These are phyloP conservation scores for Fraxinus ornus DNA, from an alignment of 305 asterid species.

Conservation along the genomic window DNA sequence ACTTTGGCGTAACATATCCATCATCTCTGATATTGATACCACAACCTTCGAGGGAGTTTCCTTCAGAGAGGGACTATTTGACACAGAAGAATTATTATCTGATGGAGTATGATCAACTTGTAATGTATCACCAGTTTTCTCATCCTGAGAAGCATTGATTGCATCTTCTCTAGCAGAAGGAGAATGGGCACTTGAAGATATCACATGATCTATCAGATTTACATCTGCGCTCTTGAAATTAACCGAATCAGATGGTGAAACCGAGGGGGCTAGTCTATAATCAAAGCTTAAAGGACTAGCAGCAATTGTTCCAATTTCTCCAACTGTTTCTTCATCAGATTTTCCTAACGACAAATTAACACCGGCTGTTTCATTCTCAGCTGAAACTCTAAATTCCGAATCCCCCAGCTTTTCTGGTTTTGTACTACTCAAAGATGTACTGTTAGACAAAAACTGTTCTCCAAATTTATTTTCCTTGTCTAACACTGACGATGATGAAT, in stretches of 20 bases:
- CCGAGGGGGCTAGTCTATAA: conserved; percentile 2
- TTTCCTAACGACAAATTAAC: conserved; percentile 15
- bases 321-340: not conserved
- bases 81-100: conserved; percentile 20
- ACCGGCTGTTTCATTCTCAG: not conserved
- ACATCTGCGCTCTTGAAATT: not conserved
- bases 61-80: conserved; percentile 15
- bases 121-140: conserved; percentile 10
- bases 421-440: conserved; percentile 10
- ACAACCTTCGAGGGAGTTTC: conserved; percentile 37
- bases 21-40: conserved; percentile 55
- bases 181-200: conserved; percentile 9
- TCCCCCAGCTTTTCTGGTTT: conserved; percentile 21
- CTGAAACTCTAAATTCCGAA: not conserved
- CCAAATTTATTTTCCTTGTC: not conserved
- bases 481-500: not conserved
- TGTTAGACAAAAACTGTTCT: not conserved
- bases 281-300: conserved; percentile 9
- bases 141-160: not conserved
- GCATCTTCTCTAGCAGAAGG: conserved; percentile 17
- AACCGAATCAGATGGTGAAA: conserved; percentile 26
- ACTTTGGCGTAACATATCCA: conserved; percentile 43
- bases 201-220: conserved; percentile 1
- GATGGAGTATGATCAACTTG: conserved; percentile 12
- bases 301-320: conserved; percentile 1